Evolutionary conservation across 2,329 filamentous ascomycete species (phyloP).

Genomic region (Simplicillium aogashimaense): DNA sequence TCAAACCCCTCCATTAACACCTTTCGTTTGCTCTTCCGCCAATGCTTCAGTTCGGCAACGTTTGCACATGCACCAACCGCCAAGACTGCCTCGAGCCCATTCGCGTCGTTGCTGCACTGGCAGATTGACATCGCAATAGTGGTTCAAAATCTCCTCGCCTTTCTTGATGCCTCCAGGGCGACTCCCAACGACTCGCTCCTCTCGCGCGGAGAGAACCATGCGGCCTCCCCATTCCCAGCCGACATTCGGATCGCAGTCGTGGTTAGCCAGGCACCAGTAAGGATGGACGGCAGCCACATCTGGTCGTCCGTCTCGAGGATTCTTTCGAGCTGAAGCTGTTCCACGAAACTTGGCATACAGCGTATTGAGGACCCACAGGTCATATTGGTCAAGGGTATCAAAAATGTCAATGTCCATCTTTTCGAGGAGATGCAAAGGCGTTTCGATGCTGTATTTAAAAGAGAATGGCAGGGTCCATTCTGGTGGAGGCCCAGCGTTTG

Average conservation of each 20-base stretch:
- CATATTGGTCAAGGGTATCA: slow-evolving; percentile 44
- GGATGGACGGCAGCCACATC: slow-evolving; percentile 92
- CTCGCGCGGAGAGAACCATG: slow-evolving; percentile 59
- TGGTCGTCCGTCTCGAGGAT: slow-evolving; percentile 65
- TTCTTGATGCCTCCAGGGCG: slow-evolving; percentile 53
- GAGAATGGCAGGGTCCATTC: slow-evolving; percentile 67
- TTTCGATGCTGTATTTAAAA: slow-evolving; percentile 65
- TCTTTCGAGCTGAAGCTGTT: slow-evolving; percentile 80
- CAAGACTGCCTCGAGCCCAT: slow-evolving; percentile 80
- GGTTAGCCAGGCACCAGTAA: slow-evolving; percentile 93
- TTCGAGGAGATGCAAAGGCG: slow-evolving; percentile 67
- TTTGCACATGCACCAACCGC: slow-evolving; percentile 78
- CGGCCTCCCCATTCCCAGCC: slow-evolving; percentile 84
- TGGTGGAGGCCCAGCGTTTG: slow-evolving; percentile 45
- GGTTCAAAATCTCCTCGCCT: slow-evolving; percentile 81
- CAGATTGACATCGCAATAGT: slow-evolving; percentile 84
- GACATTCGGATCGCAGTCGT: slow-evolving; percentile 92
- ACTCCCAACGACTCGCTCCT: slow-evolving; percentile 43
- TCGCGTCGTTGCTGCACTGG: slow-evolving; percentile 73
- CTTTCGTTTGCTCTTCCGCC: no score
- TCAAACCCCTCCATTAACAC: no score
- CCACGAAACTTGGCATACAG: slow-evolving; percentile 89
- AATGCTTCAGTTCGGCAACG: slow-evolving; percentile 66
- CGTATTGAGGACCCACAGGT: slow-evolving; percentile 82
- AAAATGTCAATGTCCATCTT: slow-evolving; percentile 80